phyloP scores from a whole-genome alignment of 345 rosid species.

The Eutrema japonicum region DNA sequence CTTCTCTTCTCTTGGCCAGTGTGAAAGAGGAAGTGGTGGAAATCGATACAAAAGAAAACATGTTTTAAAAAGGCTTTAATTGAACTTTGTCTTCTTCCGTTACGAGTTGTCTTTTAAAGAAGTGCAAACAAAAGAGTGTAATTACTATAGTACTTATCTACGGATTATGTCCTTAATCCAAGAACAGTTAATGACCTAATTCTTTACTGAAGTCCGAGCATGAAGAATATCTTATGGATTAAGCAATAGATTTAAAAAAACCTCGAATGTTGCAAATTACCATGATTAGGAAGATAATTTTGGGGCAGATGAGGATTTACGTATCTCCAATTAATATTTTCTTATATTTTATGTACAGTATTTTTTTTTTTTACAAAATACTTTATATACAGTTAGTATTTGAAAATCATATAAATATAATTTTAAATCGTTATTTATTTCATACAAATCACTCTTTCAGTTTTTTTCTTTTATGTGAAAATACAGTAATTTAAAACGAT shows the following conservation, averaged over 20 bases:
- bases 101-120: constrained; percentile 33
- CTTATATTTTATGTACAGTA: too few species aligned
- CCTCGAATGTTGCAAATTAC: not conserved
- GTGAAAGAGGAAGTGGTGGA: constrained; percentile 37
- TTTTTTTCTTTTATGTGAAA: too few species aligned
- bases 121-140: constrained; percentile 25
- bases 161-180: not conserved
- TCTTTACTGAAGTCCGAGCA: not conserved
- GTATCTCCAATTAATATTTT: too few species aligned
- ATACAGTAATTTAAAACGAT: too few species aligned
- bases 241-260: not conserved
- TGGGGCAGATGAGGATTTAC: not conserved
- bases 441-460: too few species aligned
- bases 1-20: constrained; percentile 11
- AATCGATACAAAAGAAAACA: constrained; percentile 14
- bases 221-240: not conserved
- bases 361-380: too few species aligned
- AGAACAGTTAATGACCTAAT: not conserved
- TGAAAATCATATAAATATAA: not conserved
- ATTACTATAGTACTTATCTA: not conserved
- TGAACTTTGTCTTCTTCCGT: constrained; percentile 35
- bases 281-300: not conserved
- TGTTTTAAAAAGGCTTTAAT: constrained; percentile 21
- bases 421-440: too few species aligned
- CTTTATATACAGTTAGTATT: not conserved